Base-by-base conservation (phyloP, 495 filamentous ascomycete species). In the Penicillium ucsense region DNA sequence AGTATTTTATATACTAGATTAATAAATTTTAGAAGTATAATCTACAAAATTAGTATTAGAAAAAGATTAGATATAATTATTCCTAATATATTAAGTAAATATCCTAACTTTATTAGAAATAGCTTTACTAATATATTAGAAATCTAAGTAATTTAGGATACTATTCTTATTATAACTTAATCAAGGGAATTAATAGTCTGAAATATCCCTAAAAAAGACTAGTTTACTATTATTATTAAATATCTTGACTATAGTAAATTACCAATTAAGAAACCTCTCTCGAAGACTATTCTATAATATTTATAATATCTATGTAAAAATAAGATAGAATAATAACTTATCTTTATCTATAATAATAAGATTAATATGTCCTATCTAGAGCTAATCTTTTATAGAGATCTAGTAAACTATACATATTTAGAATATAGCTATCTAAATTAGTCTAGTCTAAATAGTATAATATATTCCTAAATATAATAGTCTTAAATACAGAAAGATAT, bases 11-110 rank as follows among this genome's bases (percentile, higher is more conserved):
- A 36, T 30, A 30, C 32, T 29, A 45, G 34, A 6, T 45, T 28
- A 36, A 3, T 8, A 10, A 45, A 36, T 45, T 45, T n/a, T 45
- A 45, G 10, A 28, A 45, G 27, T 45, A 45, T 45, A 45, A 36
- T 8, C 33, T 45, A 45, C 27, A 36, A 28, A 35, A 35, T 28
- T 45, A 45, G 7, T 45, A 45, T 36, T 11, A n/a, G 20, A 46
- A 46, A 31, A 20, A n/a, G 36, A 12, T 39, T 3, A 38, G 27
- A 46, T 31, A 32, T n/a, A 29, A 30, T 46, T 32, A 11, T 46
- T 6, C 27, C 36, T 32, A 31, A 38, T 46, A 39, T 31, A n/a
- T 28, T 38, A 9, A 46, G 36, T 31, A 31, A 31, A 4, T 11
- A 30, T 4, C 43, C n/a, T 0, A 20, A 45, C 27, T 45, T 45